phyloP scores from a whole-genome alignment of 805 yeast species.

The Saturnispora serradocipensis region DNA sequence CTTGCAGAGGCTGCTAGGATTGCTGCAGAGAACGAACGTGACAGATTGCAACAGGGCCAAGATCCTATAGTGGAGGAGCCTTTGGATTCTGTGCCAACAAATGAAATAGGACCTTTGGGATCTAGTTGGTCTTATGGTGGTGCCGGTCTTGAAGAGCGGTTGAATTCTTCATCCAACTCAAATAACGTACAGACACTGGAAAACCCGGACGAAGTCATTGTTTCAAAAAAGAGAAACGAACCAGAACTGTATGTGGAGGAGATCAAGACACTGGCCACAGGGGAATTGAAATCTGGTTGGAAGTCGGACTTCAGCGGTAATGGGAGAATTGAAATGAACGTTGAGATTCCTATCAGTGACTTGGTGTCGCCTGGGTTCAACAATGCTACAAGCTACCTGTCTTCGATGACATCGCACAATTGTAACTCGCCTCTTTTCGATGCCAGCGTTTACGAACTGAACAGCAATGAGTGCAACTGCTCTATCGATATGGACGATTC shows the following conservation, averaged over 20 bases:
- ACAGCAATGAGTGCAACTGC: conserved; percentile 35
- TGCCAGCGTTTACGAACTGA: conserved; percentile 19
- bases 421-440: conserved; percentile 26
- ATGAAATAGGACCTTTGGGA: conserved; percentile 3
- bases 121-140: conserved; percentile 1
- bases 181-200: neutral
- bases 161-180: neutral
- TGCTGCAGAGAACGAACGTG: conserved; percentile 6
- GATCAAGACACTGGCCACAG: conserved; percentile 59
- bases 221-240: conserved; percentile 4
- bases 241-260: conserved; percentile 54
- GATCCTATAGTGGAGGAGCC: neutral
- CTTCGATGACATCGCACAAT: conserved; percentile 26
- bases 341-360: conserved; percentile 54
- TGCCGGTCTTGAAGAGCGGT: neutral
- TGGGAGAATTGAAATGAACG: conserved; percentile 75
- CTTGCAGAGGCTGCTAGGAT: conserved; percentile 3
- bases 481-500: conserved; percentile 81
- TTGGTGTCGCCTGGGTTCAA: conserved; percentile 43
- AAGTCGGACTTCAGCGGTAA: conserved; percentile 75
- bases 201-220: conserved; percentile 14
- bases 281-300: conserved; percentile 90
- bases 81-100: neutral
- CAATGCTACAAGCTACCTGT: conserved; percentile 21
- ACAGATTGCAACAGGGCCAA: conserved; percentile 1